A percentile compares a stretch with the other conserved stretches of the same genome.
phyloP scores from a whole-genome alignment of 345 rosid species.

The Erucastrum elatum region DNA sequence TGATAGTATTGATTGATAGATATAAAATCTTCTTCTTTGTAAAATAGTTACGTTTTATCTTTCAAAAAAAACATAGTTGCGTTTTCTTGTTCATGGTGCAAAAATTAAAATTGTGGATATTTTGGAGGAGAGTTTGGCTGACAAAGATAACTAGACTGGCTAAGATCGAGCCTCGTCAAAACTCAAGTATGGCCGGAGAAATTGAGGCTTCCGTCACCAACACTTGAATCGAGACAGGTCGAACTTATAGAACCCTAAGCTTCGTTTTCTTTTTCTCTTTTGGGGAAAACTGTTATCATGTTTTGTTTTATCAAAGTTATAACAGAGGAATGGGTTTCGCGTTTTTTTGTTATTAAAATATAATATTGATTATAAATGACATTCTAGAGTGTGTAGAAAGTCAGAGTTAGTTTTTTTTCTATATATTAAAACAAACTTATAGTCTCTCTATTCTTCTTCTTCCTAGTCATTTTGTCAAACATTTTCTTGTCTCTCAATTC shows the following conservation, averaged over 20 bases:
- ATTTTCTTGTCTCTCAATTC: background rate
- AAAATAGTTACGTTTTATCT: too few relatives aligned
- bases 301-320: background rate
- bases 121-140: too few relatives aligned
- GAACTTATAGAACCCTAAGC: background rate
- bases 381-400: too few relatives aligned
- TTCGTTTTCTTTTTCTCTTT: background rate
- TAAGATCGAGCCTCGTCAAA: background rate
- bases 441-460: background rate
- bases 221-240: background rate
- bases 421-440: too few relatives aligned
- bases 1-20: too few relatives aligned
- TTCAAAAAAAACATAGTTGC: too few relatives aligned
- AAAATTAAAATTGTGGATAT: too few relatives aligned
- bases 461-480: background rate
- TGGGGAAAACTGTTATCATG: background rate
- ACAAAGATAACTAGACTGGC: too few relatives aligned
- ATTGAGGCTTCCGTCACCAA: background rate
- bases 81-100: too few relatives aligned
- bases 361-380: background rate
- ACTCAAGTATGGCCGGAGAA: background rate
- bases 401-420: too few relatives aligned
- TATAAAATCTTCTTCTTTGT: too few relatives aligned
- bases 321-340: background rate
- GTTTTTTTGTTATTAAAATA: background rate